A percentile compares a stretch with the other conserved stretches of the same genome.
Conservation (phyloP, 2,329 filamentous ascomycete species). For the Fusarium hainanense region DNA sequence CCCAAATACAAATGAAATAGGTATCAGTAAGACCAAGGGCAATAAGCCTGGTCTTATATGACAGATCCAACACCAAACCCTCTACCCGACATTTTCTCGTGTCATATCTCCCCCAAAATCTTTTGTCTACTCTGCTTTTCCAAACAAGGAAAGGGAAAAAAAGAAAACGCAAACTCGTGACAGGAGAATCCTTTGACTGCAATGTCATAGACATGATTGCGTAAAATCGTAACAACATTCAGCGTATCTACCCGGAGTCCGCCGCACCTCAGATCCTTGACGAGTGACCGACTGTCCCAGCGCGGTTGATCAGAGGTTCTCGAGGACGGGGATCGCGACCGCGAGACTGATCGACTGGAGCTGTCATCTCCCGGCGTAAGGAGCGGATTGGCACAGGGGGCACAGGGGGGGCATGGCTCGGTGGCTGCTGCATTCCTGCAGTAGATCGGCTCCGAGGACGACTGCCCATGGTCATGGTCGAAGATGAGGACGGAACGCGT, state of each 20-base stretch:
- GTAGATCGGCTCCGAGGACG: constrained; percentile 46
- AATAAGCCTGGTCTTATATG: background rate
- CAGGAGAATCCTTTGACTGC: constrained; percentile 5
- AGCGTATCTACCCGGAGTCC: background rate
- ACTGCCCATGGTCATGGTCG: constrained; percentile 20
- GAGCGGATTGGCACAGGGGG: constrained; percentile 47
- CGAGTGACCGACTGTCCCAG: constrained; percentile 38
- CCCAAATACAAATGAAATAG: constrained; percentile 21
- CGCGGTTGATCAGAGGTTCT: constrained; percentile 50
- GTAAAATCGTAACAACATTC: constrained; percentile 33
- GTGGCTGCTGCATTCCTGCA: constrained; percentile 29
- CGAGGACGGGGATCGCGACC: constrained; percentile 43
- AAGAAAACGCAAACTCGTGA: background rate
- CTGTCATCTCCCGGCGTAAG: constrained; percentile 43
- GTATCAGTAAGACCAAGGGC: background rate
- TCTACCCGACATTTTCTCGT: background rate
- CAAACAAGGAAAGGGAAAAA: background rate
- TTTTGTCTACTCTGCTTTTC: background rate
- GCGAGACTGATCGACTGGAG: constrained; percentile 36
- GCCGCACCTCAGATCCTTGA: constrained; percentile 26
- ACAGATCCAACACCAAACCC: background rate
- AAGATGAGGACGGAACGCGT: constrained; percentile 29
- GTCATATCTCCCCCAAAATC: background rate
- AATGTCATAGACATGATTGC: constrained; percentile 34
- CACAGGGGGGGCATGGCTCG: constrained; percentile 38